Evolutionary conservation across 805 yeast genomes (phyloP).

Genomic region (Starmera quercuum): DNA sequence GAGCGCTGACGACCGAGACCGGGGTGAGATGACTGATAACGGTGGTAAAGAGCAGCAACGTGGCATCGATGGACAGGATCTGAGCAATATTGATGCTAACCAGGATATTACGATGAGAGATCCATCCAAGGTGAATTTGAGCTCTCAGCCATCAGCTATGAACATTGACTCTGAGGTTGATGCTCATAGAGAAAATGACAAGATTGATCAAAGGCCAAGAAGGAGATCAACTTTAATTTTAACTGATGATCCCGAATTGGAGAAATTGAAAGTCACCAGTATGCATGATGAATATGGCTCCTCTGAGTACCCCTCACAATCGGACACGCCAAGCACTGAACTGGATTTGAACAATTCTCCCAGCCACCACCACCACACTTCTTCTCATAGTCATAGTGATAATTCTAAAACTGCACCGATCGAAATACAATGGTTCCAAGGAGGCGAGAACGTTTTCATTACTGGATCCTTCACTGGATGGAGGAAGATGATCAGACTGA

Average conservation of each 20-base stretch:
- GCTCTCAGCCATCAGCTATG: constrained; percentile 18
- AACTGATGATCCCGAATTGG: constrained; percentile 58
- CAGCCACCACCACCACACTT: constrained; percentile 4
- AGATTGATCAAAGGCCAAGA: constrained; percentile 22
- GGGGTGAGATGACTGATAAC: no score
- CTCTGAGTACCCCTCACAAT: constrained; percentile 4
- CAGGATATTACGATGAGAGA: constrained; percentile 21
- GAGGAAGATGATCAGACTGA: constrained; percentile 93
- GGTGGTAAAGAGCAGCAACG: no score
- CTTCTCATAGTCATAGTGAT: no score
- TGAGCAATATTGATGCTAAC: constrained; percentile 7
- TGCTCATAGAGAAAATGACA: background rate
- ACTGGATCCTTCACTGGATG: constrained; percentile 98
- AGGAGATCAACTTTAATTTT: constrained; percentile 68
- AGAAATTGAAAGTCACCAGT: constrained; percentile 40
- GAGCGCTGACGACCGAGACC: no score
- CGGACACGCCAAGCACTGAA: constrained; percentile 5
- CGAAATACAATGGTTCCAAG: constrained; percentile 88
- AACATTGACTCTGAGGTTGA: constrained; percentile 12
- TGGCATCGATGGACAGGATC: no score
- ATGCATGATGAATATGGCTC: no score
- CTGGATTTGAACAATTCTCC: constrained; percentile 5
- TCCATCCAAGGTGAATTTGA: constrained; percentile 14
- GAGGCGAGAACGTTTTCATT: constrained; percentile 92
- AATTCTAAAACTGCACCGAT: constrained; percentile 32